phyloP scores from a whole-genome alignment of 805 yeast genomes.

The Suhomyces sp. region DNA sequence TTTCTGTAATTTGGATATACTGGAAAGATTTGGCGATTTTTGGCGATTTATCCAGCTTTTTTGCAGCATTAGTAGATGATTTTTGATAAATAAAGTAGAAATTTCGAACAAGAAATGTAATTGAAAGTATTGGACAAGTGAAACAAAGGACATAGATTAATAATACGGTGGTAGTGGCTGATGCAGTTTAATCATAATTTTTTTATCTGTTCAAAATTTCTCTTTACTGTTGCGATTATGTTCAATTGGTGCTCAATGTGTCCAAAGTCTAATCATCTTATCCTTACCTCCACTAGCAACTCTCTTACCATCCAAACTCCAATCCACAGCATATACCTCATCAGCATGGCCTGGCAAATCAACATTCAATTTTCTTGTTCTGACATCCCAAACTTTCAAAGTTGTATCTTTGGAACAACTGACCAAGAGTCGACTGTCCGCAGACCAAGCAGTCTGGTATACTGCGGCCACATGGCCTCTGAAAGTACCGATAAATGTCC shows the following conservation, averaged over 20 bases:
- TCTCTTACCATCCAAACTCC: conserved; percentile 92
- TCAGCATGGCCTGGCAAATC: conserved; percentile 96
- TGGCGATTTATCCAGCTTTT: no score
- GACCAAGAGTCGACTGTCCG: conserved; percentile 87
- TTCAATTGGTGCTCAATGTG: no score
- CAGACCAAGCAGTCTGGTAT: conserved; percentile 96
- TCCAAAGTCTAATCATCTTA: conserved; percentile 91
- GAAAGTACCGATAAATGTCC: conserved; percentile 84
- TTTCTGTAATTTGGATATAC: no score
- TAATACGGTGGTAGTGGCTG: background rate
- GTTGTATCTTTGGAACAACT: conserved; percentile 96
- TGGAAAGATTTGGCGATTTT: no score
- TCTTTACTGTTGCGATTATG: no score
- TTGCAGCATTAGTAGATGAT: no score
- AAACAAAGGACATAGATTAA: background rate
- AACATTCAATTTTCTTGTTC: conserved; percentile 76
- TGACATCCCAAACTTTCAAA: conserved; percentile 92
- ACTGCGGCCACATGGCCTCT: conserved; percentile 98
- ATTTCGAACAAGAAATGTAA: no score
- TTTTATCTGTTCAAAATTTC: no score
- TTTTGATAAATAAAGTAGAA: no score
- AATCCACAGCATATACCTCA: conserved; percentile 95
- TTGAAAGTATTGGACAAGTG: no score
- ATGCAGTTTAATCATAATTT: no score
- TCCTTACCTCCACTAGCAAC: conserved; percentile 99